A percentile compares a stretch with the other conserved stretches of the same genome.
Evolutionary conservation across 2,329 filamentous ascomycete species (phyloP).

Genomic region (Elsinoe perseae): DNA sequence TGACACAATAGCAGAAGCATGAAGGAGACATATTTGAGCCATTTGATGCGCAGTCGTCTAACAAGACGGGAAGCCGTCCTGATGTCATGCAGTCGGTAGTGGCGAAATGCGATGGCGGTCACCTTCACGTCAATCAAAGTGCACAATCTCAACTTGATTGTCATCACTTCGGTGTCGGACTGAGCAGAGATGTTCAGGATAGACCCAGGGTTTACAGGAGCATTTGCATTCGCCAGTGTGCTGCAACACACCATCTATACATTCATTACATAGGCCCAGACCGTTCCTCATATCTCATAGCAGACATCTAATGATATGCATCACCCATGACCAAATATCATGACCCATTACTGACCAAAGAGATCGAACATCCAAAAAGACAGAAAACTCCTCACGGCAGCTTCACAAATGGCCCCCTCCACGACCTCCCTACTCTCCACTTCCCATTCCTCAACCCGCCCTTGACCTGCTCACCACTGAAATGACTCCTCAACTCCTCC

Average conservation of each 20-base stretch:
- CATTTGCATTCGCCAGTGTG: background rate
- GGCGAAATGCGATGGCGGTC: too few relatives aligned
- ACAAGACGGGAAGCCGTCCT: too few relatives aligned
- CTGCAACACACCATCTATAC: background rate
- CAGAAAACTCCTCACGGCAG: background rate
- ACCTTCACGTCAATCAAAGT: too few relatives aligned
- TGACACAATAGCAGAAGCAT: too few relatives aligned
- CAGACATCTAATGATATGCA: background rate
- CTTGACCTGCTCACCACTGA: background rate
- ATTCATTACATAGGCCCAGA: background rate
- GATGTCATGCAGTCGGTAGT: too few relatives aligned
- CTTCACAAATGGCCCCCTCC: slow-evolving; percentile 3
- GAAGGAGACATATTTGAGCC: too few relatives aligned
- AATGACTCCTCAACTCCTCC: slow-evolving; percentile 12
- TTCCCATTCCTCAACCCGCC: background rate
- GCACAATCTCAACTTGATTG: too few relatives aligned
- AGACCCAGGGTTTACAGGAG: too few relatives aligned
- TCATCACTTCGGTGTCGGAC: too few relatives aligned
- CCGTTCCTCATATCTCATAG: background rate
- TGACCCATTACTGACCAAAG: background rate
- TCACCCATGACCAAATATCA: background rate
- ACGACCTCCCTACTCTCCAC: background rate
- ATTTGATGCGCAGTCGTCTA: too few relatives aligned
- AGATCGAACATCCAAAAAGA: background rate
- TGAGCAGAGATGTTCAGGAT: too few relatives aligned